Base-by-base conservation (phyloP, 257 asterid species). In the Jaltomata sinuosa region DNA sequence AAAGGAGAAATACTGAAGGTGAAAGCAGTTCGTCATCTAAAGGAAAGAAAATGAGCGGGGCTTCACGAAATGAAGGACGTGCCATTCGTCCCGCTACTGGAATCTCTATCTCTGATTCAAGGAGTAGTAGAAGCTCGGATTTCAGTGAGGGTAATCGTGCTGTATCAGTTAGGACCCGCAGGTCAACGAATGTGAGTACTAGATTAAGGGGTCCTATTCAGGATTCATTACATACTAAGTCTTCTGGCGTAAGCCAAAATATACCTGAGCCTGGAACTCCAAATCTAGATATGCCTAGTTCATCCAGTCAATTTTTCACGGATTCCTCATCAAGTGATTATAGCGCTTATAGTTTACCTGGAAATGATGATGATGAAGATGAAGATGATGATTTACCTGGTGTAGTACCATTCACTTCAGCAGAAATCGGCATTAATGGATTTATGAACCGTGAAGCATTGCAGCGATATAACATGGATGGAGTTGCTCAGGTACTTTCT, bases 401-500 rank as follows among this genome's bases (percentile, higher is more conserved):
- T 83, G 65, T 65, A 50, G 74, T 69, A 85, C 86, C 87, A 59
- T 88, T 86, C 50, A 72, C 87, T 22, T 87, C 94, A 53, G 27
- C 83, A 5, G 98, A 89, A 32, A 83, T 29, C 21, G 87, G 89
- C 84, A 84, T 84, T 53, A 54, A 88, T 71, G 89, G 62, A 38
- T 86, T 85, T 32, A 22, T 84, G 87, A 89, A 83, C 76, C 85
- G 62, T 53, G 90, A 87, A 81, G 85, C 83, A 53, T 88, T 89
- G 57, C 89, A 89, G 83, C 87, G 85, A 25, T 88, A 89, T 85
- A 88, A 89, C 86, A 87, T 91, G 87, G 92, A 89, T 84, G 94
- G 92, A 82, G 87, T 91, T 34, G 89, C 93, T 29, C 98, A 93
- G 98, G 98, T 95, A 93, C 34, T 59, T 19, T 68, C 59, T 50